phyloP scores from a whole-genome alignment of 805 yeast species.

The Priceomyces medius region DNA sequence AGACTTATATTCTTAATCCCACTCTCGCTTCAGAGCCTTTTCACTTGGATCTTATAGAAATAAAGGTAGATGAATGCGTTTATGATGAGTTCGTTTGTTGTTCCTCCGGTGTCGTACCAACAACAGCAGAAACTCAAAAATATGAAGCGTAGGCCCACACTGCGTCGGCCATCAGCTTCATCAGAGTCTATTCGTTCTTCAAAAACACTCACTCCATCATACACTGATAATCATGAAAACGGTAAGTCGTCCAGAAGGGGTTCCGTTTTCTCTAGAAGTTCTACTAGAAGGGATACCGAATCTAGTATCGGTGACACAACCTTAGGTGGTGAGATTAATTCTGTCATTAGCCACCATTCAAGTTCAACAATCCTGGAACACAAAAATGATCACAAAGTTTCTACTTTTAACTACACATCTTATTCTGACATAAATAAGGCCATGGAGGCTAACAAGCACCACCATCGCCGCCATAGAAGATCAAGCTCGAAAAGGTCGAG shows the following conservation, averaged over 20 bases:
- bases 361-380: neutral
- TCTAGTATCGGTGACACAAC: neutral
- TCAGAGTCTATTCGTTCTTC: neutral
- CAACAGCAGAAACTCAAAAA: slow-evolving; percentile 5
- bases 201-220: neutral
- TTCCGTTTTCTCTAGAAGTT: slow-evolving; percentile 1
- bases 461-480: neutral
- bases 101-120: slow-evolving; percentile 6
- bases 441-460: neutral
- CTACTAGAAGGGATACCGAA: neutral
- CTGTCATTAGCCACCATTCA: neutral
- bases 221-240: neutral
- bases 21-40: too few species aligned
- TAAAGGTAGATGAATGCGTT: neutral
- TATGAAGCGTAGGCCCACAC: neutral
- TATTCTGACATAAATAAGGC: slow-evolving; percentile 4
- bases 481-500: neutral
- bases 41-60: too few species aligned
- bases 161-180: neutral
- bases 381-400: neutral
- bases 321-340: neutral
- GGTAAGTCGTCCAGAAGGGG: slow-evolving; percentile 2
- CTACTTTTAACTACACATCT: slow-evolving; percentile 1
- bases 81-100: slow-evolving; percentile 3
- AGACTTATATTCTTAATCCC: too few species aligned